Conservation (phyloP, 345 rosid species). For the Pistacia integerrima region DNA sequence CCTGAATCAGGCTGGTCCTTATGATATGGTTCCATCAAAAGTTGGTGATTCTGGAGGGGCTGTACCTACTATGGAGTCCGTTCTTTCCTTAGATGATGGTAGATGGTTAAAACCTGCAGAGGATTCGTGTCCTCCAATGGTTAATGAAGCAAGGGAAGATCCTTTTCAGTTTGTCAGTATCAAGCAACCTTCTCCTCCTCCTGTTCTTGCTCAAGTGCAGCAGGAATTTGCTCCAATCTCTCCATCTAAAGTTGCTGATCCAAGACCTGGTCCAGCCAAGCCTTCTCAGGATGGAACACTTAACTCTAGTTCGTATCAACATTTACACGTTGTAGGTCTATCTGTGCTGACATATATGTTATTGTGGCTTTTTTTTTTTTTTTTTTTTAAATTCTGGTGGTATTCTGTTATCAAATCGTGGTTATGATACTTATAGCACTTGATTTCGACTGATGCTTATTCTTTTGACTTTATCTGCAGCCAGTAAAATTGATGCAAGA, state of each 20-base stretch:
- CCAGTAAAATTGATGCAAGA: slow-evolving; percentile 87
- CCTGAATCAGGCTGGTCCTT: slow-evolving; percentile 46
- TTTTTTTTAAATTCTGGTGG: not conserved
- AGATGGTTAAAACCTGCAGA: slow-evolving; percentile 65
- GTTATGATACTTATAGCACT: slow-evolving; percentile 9
- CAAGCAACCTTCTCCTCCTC: slow-evolving; percentile 92
- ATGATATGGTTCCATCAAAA: slow-evolving; percentile 39
- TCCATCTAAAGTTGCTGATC: slow-evolving; percentile 97
- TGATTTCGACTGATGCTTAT: slow-evolving; percentile 15
- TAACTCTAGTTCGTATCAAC: slow-evolving; percentile 64
- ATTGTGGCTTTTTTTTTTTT: not conserved
- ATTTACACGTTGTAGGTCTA: slow-evolving; percentile 80
- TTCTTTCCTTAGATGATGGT: slow-evolving; percentile 93
- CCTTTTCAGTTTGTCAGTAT: slow-evolving; percentile 76
- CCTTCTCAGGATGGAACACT: slow-evolving; percentile 51
- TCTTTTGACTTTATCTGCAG: slow-evolving; percentile 43
- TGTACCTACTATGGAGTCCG: slow-evolving; percentile 65
- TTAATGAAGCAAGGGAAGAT: slow-evolving; percentile 65
- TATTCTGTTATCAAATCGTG: slow-evolving; percentile 10
- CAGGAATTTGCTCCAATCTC: slow-evolving; percentile 61
- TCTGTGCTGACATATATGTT: not conserved
- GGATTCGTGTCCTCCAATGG: slow-evolving; percentile 44
- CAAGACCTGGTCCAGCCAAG: slow-evolving; percentile 96
- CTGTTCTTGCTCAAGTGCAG: slow-evolving; percentile 86
- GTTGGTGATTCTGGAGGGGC: slow-evolving; percentile 47